Evolutionary conservation across 768 basidiomycete genomes (phyloP).

Genomic region (Boletus subcaerulescens): DNA sequence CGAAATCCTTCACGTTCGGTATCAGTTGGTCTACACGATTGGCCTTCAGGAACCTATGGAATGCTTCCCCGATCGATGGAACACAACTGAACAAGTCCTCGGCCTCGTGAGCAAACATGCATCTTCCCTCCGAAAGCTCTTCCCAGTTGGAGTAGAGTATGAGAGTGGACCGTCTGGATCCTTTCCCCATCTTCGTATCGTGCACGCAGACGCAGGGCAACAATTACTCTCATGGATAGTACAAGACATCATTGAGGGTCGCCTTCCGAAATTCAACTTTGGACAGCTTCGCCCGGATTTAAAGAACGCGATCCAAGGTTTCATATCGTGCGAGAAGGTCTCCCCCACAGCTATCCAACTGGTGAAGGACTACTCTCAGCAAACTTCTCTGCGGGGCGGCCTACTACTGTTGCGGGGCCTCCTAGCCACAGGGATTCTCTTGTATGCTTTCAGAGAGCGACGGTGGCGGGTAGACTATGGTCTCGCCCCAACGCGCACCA

Average conservation of each 20-base stretch:
- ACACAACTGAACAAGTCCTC: conserved; percentile 30
- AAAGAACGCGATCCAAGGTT: conserved; percentile 11
- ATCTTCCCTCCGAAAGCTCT: not conserved
- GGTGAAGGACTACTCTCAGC: conserved; percentile 2
- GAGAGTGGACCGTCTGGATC: conserved; percentile 6
- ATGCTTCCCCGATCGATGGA: conserved; percentile 36
- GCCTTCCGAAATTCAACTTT: conserved; percentile 19
- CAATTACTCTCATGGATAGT: conserved; percentile 13
- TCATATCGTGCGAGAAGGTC: conserved; percentile 19
- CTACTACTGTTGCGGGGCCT: conserved; percentile 36
- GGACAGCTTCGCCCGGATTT: conserved; percentile 1
- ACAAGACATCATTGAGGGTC: conserved; percentile 11
- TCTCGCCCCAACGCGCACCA: conserved; percentile 28
- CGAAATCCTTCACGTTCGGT: conserved; percentile 32
- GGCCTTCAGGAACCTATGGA: conserved; percentile 29
- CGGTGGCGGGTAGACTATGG: conserved; percentile 40
- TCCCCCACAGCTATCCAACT: not conserved
- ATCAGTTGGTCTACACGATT: conserved; percentile 37
- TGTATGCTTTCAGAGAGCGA: conserved; percentile 31
- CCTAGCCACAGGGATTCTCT: conserved; percentile 22
- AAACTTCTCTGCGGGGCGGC: conserved; percentile 11
- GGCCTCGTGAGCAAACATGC: conserved; percentile 20
- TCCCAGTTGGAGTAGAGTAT: conserved; percentile 16
- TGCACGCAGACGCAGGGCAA: conserved; percentile 12
- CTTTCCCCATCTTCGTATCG: conserved; percentile 25